Conservation (phyloP, 2,329 filamentous ascomycete genomes). For the Ilyonectria mors-panacis region DNA sequence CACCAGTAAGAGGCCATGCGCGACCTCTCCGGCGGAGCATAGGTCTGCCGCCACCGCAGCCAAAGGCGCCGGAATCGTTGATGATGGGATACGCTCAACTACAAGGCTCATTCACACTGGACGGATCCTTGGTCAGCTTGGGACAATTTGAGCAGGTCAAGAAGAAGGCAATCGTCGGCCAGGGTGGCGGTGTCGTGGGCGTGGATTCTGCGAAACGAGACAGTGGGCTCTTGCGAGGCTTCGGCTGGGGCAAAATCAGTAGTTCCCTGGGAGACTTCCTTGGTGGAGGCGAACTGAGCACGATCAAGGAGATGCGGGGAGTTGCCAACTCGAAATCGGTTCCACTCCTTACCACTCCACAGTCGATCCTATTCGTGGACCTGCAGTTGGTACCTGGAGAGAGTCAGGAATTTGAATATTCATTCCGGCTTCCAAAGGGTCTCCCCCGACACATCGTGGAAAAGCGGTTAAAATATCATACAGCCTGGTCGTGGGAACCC, state of each 20-base stretch:
- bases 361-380: constrained; percentile 96
- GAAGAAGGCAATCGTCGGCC: constrained; percentile 90
- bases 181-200: constrained; percentile 89
- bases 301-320: constrained; percentile 94
- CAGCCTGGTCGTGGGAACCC: constrained; percentile 91
- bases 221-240: constrained; percentile 83
- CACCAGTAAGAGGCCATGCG: constrained; percentile 49
- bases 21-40: constrained; percentile 64
- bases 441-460: constrained; percentile 93
- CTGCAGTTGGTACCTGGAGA: constrained; percentile 89
- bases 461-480: constrained; percentile 96
- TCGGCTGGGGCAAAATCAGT: constrained; percentile 91
- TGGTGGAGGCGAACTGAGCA: constrained; percentile 90
- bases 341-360: constrained; percentile 92
- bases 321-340: constrained; percentile 89
- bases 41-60: constrained; percentile 59
- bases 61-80: constrained; percentile 78
- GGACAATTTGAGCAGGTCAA: constrained; percentile 96
- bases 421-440: constrained; percentile 87
- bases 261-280: constrained; percentile 90
- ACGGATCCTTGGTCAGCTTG: constrained; percentile 91
- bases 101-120: constrained; percentile 90
- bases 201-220: constrained; percentile 81
- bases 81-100: constrained; percentile 99
- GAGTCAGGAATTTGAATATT: constrained; percentile 88